A percentile compares a stretch with the other conserved stretches of the same genome.
phyloP scores from a whole-genome alignment of 1,139 yeast genomes.

The Hyphopichia wangnamkhiaoensis region DNA sequence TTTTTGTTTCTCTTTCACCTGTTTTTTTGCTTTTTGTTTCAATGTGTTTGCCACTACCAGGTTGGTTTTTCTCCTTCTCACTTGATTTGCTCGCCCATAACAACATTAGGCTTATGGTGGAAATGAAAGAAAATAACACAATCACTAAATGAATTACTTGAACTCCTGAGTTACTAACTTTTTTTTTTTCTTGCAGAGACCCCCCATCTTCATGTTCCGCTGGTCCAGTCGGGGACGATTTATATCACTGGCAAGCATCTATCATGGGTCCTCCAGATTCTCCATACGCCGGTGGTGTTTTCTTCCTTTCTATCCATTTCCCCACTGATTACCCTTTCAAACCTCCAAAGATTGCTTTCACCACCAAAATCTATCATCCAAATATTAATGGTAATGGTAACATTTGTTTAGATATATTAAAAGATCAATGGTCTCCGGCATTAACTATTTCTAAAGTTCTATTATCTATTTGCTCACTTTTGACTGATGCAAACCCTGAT shows the following conservation, averaged over 20 bases:
- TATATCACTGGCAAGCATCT: conserved; percentile 96
- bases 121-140: too few relatives aligned
- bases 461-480: conserved; percentile 83
- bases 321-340: conserved; percentile 95
- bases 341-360: conserved; percentile 90
- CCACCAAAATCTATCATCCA: conserved; percentile 89
- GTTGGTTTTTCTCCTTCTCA: too few relatives aligned
- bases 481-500: conserved; percentile 98
- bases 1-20: too few relatives aligned
- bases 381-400: conserved; percentile 87
- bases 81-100: too few relatives aligned
- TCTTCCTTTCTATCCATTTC: conserved; percentile 87
- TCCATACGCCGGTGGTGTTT: conserved; percentile 92
- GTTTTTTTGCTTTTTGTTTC: too few relatives aligned
- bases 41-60: too few relatives aligned
- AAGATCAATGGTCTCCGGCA: conserved; percentile 93
- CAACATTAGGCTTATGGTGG: too few relatives aligned
- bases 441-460: conserved; percentile 86
- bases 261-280: conserved; percentile 96
- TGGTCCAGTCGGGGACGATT: conserved; percentile 97
- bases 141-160: too few relatives aligned
- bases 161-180: too few relatives aligned
- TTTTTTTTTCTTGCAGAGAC: conserved; percentile 67
- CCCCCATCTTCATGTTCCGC: conserved; percentile 99
- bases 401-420: conserved; percentile 80